A percentile compares a stretch with the other conserved stretches of the same genome.
Conservation (phyloP, 73 alveolate genomes). For the Stentor coeruleus region DNA sequence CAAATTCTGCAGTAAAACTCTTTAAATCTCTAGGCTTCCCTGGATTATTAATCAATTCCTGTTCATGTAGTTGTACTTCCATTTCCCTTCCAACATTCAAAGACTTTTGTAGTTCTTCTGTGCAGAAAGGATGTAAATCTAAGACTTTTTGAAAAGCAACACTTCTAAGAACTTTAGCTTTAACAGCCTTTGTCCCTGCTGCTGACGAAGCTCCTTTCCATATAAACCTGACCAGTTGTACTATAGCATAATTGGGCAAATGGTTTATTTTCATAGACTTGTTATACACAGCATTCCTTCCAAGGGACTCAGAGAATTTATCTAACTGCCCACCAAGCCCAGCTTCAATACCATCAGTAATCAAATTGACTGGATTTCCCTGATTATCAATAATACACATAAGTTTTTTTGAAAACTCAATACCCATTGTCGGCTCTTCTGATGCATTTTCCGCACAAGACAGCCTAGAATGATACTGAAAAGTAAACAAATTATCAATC, state of each 20-base stretch:
- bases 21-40: constrained; percentile 51
- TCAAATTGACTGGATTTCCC: constrained; percentile 75
- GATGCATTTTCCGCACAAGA: constrained; percentile 66
- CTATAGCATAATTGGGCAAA: constrained; percentile 86
- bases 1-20: constrained; percentile 63
- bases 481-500: constrained; percentile 82
- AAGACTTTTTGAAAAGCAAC: constrained; percentile 94
- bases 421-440: constrained; percentile 60
- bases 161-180: constrained; percentile 88
- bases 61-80: constrained; percentile 73
- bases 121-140: constrained; percentile 89
- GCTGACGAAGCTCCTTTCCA: constrained; percentile 89
- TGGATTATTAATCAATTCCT: constrained; percentile 40
- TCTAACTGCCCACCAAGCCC: constrained; percentile 81
- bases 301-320: constrained; percentile 71
- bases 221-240: constrained; percentile 91
- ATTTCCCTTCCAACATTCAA: constrained; percentile 90
- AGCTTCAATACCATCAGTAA: constrained; percentile 89
- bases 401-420: constrained; percentile 65
- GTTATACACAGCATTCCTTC: constrained; percentile 70
- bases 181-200: constrained; percentile 93
- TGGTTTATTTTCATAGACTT: constrained; percentile 77
- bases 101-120: constrained; percentile 81
- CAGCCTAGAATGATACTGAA: constrained; percentile 73
- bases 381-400: constrained; percentile 86